A percentile compares a stretch with the other conserved stretches of the same genome.
Conservation (phyloP, 1,284 basidiomycete species). For the Moesziomyces sp. region DNA sequence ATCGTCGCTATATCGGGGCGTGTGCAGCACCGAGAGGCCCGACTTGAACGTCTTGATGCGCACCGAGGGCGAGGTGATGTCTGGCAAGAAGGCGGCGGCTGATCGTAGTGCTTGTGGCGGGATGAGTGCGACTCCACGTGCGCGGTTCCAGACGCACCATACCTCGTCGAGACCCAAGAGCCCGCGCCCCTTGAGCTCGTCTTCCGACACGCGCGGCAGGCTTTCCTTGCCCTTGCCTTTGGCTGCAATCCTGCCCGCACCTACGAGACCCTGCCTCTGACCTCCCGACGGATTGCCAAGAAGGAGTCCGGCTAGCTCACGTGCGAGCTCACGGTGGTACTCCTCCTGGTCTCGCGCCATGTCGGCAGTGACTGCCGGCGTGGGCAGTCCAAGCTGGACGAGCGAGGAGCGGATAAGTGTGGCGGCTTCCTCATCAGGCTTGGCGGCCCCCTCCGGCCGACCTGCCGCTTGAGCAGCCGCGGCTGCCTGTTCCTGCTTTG, state of each 20-base stretch:
- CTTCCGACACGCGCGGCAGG: conserved; percentile 16
- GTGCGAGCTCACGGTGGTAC: conserved; percentile 84
- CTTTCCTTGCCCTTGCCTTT: conserved; percentile 47
- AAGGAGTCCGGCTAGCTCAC: conserved; percentile 82
- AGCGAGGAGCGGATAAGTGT: conserved; percentile 81
- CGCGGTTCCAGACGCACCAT: conserved; percentile 97
- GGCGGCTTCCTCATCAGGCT: conserved; percentile 72
- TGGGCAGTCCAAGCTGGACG: conserved; percentile 84
- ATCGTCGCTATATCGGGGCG: conserved; percentile 72
- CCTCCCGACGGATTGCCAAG: conserved; percentile 69
- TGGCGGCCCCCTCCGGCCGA: conserved; percentile 14
- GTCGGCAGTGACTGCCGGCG: conserved; percentile 85
- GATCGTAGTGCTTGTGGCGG: conserved; percentile 85
- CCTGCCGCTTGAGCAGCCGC: conserved; percentile 34
- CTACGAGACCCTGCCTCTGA: conserved; percentile 66
- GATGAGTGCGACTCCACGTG: conserved; percentile 85
- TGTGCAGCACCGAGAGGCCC: conserved; percentile 84
- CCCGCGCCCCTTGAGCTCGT: conserved; percentile 34
- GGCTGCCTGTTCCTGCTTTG: conserved; percentile 71
- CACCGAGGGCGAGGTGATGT: conserved; percentile 78
- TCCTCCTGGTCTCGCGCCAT: conserved; percentile 85
- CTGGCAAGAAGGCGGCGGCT: conserved; percentile 77
- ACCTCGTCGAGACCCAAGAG: conserved; percentile 90
- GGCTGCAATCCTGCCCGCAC: conserved; percentile 65
- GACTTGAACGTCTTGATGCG: conserved; percentile 76